These are phyloP conservation scores for Ulvella scutata DNA, from an alignment of 139 green algal genomes.

Conservation along the genomic window DNA sequence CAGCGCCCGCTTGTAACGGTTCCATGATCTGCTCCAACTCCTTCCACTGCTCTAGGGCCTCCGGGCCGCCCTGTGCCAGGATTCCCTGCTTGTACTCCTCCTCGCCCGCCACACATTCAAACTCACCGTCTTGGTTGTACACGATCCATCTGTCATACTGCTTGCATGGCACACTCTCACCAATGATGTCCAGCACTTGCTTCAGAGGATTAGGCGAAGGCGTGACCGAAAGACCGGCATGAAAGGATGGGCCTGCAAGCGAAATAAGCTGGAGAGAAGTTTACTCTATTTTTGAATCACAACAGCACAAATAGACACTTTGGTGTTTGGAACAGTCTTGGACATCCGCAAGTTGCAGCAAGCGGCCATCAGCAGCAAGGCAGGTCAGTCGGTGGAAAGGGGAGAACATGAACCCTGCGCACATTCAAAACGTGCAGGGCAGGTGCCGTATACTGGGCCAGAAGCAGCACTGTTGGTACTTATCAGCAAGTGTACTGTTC, in stretches of 20 bases:
- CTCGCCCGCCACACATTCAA: constrained; percentile 35
- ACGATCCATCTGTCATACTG: constrained; percentile 56
- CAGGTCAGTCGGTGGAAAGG: no score
- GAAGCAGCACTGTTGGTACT: no score
- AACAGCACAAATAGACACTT: no score
- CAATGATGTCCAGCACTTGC: constrained; percentile 42
- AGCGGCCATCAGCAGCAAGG: no score
- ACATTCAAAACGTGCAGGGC: no score
- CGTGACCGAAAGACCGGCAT: constrained; percentile 40
- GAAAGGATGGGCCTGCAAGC: constrained; percentile 81
- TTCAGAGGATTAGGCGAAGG: constrained; percentile 42
- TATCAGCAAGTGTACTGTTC: no score
- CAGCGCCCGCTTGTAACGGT: constrained; percentile 41
- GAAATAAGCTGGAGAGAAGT: no score
- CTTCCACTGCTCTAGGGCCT: constrained; percentile 36
- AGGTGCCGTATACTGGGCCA: no score
- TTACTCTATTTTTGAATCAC: no score
- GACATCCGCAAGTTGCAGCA: no score
- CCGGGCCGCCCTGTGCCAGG: constrained; percentile 13
- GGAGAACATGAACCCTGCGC: no score
- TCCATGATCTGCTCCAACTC: constrained; percentile 36
- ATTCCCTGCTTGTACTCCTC: constrained; percentile 38
- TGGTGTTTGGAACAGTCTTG: no score
- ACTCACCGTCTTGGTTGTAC: constrained; percentile 45
- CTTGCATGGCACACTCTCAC: constrained; percentile 35